Base-by-base conservation (phyloP, 2,329 filamentous ascomycete genomes). In the Paecilomyces sp. region DNA sequence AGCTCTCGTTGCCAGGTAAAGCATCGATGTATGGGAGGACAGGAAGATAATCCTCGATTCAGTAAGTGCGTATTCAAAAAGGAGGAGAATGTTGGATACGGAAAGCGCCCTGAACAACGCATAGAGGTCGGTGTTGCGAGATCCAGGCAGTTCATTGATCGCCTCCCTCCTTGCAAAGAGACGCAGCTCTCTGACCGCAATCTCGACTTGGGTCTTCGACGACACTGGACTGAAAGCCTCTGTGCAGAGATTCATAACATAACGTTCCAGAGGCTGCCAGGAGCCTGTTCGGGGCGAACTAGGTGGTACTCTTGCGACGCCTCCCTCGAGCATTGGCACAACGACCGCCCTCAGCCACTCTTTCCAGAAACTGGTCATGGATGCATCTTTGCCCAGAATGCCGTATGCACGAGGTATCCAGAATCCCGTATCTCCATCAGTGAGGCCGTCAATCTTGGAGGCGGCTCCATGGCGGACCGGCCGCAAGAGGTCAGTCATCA, bases 381-480 rank as follows among this genome's bases (percentile, higher is more conserved):
- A 88, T 12, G 83, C 82, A 71, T 99, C 94, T 63, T 90, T 85
- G 34, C 94, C 94, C 63, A 99, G 81, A 62, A 99, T 88, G 60
- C 94, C 94, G 71, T 96, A 99, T 1, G 93, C 92, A 64, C 94
- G 85, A 18, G 94, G 94, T 56, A 91, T 92, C 94, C 94, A 99
- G 61, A 97, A 87, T 1, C 93, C 94, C 57, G 91, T 97, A 72
- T 97, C 94, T 52, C 93, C 92, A 65, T 95, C 91, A 0, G 93
- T 97, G 62, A 99, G 81, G 22, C 94, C 94, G 71, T 99, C 94
- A 62, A 99, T 99, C 77, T 96, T 97, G 56, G 92, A 93, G 31
- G 94, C 93, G 53, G 94, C 94, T 36, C 91, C 94, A 73, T 97
- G 94, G 66, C 94, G 85, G 66, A 99, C 86, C 15, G 94, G 94